Evolutionary conservation across 2,329 filamentous ascomycete species (phyloP), one percentile per base, ranked within the genome.

Genomic region (Dothiorella sarmentorum): DNA sequence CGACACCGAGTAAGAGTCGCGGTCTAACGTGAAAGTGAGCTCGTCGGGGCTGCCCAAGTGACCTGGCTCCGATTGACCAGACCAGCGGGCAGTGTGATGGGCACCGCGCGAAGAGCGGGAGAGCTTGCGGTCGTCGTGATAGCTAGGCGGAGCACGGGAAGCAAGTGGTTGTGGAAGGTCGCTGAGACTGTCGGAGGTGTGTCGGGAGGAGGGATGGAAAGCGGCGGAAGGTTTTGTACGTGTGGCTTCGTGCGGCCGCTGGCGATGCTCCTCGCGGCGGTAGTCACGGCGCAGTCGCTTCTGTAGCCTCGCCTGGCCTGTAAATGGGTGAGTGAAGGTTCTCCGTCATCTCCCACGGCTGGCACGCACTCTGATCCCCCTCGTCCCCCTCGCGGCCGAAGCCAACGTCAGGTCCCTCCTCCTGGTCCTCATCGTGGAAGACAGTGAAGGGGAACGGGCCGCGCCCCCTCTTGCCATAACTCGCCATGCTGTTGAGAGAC

Each of bases 391-490:
- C n/a, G n/a, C n/a, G n/a, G n/a, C n/a, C n/a, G n/a, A n/a, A n/a
- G n/a, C n/a, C n/a, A n/a, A n/a, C n/a, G n/a, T n/a, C n/a, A n/a
- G n/a, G n/a, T n/a, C n/a, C n/a, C 27, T 29, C 27, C 20, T 26
- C 45, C 11, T n/a, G 27, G n/a, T 55, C n/a, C 7, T 22, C 26
- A 29, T 56, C 52, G 15, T 27, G 38, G 40, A 56, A 56, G 20
- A 56, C 52, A 43, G 26, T 43, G 52, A 56, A 56, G n/a, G 52
- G 35, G 15, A 33, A 7, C 52, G 52, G 38, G 52, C 26, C 52
- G 18, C 52, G 33, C 29, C 10, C 38, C 2, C 38, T 26, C 26
- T 35, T 56, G n/a, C 38, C 38, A 35, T 33, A 56, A 13, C 27
- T 15, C 2, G 52, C 52, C 52, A 56, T 56, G 52, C 26, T 44